Base-by-base conservation (phyloP, 2,329 filamentous ascomycete species). In the Fusarium pseudocircinatum region DNA sequence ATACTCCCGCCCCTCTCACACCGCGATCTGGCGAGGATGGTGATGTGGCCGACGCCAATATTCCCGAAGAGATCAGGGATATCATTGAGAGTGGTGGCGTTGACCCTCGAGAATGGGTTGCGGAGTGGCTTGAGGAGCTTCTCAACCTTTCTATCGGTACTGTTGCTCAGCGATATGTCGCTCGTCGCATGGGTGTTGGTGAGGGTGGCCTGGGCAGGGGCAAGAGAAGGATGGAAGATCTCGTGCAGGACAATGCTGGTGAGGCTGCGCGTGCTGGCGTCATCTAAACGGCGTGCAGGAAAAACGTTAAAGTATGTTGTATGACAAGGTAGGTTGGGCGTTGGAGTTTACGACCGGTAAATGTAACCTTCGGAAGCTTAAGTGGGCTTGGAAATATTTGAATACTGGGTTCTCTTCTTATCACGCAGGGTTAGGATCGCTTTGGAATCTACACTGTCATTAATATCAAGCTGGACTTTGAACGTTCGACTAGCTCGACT, bases 51-150 rank as follows among this genome's bases (percentile, higher is more conserved):
- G 80, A 83, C 7, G 79, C 82, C 43, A 81, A 81, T 15, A 80
- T 85, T n/a, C 96, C 96, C 0, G 92, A 94, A 34, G 94, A 95
- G 79, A 98, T 99, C 77, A 88, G 89, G 28, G 93, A 96, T 74
- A 97, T 98, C 72, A 90, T 99, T 44, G 90, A 91, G 78, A 84
- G 84, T 49, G 90, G 90, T 14, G 90, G 89, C 52, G 94, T 98
- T 5, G 96, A 99, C 79, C 96, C 96, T 1, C 88, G 96, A 65
- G 96, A 99, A 82, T 99, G 96, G 96, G 94, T 97, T 42, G 93
- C 95, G 7, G 96, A 98, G 82, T 99, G 96, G 96, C 89, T 99
- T 52, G 96, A 98, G 84, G 96, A 98, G 84, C 85, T 91, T 0
- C 87, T 99, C 37, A 90, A 87, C 44, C 85, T 98, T 54, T 89